A percentile compares a stretch with the other conserved stretches of the same genome.
Evolutionary conservation across 2,329 filamentous ascomycete species (phyloP).

Genomic region (Geosmithia morbida): DNA sequence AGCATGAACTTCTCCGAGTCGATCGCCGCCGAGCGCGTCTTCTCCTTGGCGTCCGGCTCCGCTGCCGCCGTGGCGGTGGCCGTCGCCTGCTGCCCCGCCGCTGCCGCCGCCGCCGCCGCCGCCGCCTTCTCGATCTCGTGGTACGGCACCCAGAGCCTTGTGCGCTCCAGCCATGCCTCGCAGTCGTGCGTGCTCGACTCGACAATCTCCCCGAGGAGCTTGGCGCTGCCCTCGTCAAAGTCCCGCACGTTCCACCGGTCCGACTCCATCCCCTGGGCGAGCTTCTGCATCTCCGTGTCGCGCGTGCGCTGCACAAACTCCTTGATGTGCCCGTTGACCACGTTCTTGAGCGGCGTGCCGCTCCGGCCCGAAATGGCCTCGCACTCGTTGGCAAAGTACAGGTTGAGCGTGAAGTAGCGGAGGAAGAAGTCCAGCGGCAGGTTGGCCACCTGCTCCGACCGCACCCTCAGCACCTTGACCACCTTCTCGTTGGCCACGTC

Average conservation of each 20-base stretch:
- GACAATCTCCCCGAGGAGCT: slow-evolving; percentile 49
- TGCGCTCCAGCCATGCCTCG: slow-evolving; percentile 47
- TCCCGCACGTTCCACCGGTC: slow-evolving; percentile 72
- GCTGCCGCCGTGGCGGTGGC: slow-evolving; percentile 11
- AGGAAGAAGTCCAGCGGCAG: slow-evolving; percentile 58
- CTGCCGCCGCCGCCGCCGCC: slow-evolving; percentile 14
- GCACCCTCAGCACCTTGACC: slow-evolving; percentile 61
- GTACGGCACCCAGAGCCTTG: slow-evolving; percentile 41
- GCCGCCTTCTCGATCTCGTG: slow-evolving; percentile 18
- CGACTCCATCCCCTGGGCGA: slow-evolving; percentile 64
- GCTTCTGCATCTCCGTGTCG: slow-evolving; percentile 57
- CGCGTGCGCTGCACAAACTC: slow-evolving; percentile 63
- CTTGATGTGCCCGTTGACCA: slow-evolving; percentile 70
- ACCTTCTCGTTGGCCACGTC: slow-evolving; percentile 69
- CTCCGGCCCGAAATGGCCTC: slow-evolving; percentile 72
- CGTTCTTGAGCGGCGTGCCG: slow-evolving; percentile 59
- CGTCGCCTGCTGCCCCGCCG: slow-evolving; percentile 29
- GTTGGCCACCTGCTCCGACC: slow-evolving; percentile 57
- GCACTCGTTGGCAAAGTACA: slow-evolving; percentile 75
- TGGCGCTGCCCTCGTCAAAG: slow-evolving; percentile 48
- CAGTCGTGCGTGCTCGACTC: slow-evolving; percentile 59
- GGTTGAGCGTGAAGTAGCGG: slow-evolving; percentile 69
- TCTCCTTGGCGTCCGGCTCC: slow-evolving; percentile 32
- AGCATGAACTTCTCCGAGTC: slow-evolving; percentile 79
- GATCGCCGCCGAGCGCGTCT: slow-evolving; percentile 58